These are phyloP conservation scores for Termitomyces sp. DNA, from an alignment of 768 basidiomycete species.

Conservation along the genomic window DNA sequence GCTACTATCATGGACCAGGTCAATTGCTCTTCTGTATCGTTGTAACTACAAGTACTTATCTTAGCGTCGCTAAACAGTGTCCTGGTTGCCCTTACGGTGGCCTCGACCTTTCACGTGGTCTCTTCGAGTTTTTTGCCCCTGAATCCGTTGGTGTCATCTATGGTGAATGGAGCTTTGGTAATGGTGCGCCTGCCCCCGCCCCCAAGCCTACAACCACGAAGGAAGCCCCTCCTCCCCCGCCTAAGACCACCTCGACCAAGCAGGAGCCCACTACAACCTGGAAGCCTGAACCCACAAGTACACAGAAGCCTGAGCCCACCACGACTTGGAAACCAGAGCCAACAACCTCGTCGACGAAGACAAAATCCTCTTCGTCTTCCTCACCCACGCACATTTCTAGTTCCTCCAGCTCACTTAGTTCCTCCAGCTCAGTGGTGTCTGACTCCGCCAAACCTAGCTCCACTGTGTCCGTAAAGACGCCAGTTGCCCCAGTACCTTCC, in stretches of 20 bases:
- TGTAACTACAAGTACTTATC: not conserved
- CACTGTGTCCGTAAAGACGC: not conserved
- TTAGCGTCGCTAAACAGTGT: conserved; percentile 36
- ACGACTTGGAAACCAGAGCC: conserved; percentile 15
- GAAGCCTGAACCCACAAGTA: conserved; percentile 16
- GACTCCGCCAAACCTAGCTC: conserved; percentile 11
- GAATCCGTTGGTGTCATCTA: conserved; percentile 38
- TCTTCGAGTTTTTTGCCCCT: conserved; percentile 48
- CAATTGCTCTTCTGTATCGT: not conserved
- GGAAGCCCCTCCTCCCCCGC: conserved; percentile 11
- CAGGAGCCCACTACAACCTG: conserved; percentile 7
- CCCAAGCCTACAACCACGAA: conserved; percentile 16
- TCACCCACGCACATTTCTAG: conserved; percentile 19
- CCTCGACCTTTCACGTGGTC: conserved; percentile 50
- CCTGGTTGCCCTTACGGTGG: conserved; percentile 53
- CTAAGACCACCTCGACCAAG: conserved; percentile 8
- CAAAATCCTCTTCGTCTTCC: conserved; percentile 18
- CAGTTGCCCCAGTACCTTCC: conserved; percentile 1
- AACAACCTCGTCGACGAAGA: not conserved
- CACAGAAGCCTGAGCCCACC: conserved; percentile 9
- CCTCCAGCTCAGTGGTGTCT: conserved; percentile 15
- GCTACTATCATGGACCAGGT: conserved; percentile 66
- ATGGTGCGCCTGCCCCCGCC: conserved; percentile 18
- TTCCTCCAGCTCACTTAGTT: conserved; percentile 17
- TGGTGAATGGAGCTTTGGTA: conserved; percentile 43